Evolutionary conservation across 1,139 yeast genomes (phyloP).

Genomic region (Saccharomyces uvarum): DNA sequence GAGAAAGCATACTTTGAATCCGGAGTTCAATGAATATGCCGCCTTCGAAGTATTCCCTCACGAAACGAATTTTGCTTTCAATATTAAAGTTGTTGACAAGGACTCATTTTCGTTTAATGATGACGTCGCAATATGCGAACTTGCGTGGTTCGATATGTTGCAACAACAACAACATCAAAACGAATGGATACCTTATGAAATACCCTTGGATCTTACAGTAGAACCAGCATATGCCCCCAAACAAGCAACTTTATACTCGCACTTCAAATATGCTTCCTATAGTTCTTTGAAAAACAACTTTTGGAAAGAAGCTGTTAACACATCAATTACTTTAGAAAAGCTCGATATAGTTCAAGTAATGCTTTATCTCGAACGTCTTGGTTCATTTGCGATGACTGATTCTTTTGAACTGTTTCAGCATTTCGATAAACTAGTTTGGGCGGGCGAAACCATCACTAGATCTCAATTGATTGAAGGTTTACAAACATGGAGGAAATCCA

Average conservation of each 20-base stretch:
- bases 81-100: conserved; percentile 71
- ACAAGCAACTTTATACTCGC: conserved; percentile 49
- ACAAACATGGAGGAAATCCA: conserved; percentile 45
- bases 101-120: conserved; percentile 81
- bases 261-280: conserved; percentile 65
- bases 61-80: conserved; percentile 58
- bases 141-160: conserved; percentile 46
- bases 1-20: conserved; percentile 76
- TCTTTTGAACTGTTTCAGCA: conserved; percentile 45
- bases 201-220: conserved; percentile 34
- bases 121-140: conserved; percentile 58
- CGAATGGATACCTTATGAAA: conserved; percentile 17
- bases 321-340: conserved; percentile 14
- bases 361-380: conserved; percentile 31
- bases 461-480: conserved; percentile 31
- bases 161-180: conserved; percentile 16
- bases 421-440: conserved; percentile 27
- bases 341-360: conserved; percentile 28
- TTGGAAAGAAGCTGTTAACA: conserved; percentile 53
- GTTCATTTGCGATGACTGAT: conserved; percentile 49
- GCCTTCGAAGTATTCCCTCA: conserved; percentile 68
- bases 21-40: conserved; percentile 71
- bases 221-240: conserved; percentile 34
- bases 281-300: conserved; percentile 55
- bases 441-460: conserved; percentile 30